Evolutionary conservation across 2,329 filamentous ascomycete genomes (phyloP).

Genomic region (Alternaria incomplexa): DNA sequence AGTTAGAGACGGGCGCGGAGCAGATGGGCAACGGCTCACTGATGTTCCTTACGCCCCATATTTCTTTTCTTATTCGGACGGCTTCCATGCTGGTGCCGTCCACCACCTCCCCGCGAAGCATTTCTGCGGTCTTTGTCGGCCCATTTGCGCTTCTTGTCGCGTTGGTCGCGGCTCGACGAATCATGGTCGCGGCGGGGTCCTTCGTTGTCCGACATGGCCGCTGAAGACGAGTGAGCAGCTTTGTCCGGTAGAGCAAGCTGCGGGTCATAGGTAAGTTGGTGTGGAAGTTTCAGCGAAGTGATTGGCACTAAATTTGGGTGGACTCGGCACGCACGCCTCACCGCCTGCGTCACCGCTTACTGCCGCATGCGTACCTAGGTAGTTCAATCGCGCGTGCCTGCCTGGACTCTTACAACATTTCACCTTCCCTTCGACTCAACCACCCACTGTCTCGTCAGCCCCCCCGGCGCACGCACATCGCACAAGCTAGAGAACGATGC

Average conservation of each 20-base stretch:
- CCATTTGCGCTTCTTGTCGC: constrained; percentile 44
- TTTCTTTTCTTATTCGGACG: constrained; percentile 65
- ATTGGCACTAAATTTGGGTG: not conserved
- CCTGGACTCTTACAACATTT: constrained; percentile 2
- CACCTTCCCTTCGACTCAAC: constrained; percentile 10
- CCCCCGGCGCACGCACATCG: constrained; percentile 15
- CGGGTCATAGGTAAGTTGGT: constrained; percentile 25
- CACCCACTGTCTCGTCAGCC: constrained; percentile 18
- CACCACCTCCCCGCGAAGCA: constrained; percentile 40
- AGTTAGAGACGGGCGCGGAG: constrained; percentile 45
- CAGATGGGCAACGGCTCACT: constrained; percentile 54
- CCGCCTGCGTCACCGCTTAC: constrained; percentile 28
- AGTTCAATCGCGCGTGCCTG: constrained; percentile 1
- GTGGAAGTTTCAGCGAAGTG: not conserved
- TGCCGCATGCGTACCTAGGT: not conserved
- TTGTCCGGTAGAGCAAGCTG: constrained; percentile 29
- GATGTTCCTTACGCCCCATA: constrained; percentile 70
- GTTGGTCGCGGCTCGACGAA: constrained; percentile 31
- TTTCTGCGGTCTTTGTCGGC: constrained; percentile 32
- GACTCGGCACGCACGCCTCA: constrained; percentile 23
- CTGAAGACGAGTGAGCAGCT: constrained; percentile 23
- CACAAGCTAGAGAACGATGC: constrained; percentile 7
- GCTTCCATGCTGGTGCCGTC: constrained; percentile 46
- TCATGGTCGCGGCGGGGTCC: constrained; percentile 27
- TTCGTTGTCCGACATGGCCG: constrained; percentile 34